Conservation (phyloP, 1,284 basidiomycete genomes). For the Ustilago esculenta region DNA sequence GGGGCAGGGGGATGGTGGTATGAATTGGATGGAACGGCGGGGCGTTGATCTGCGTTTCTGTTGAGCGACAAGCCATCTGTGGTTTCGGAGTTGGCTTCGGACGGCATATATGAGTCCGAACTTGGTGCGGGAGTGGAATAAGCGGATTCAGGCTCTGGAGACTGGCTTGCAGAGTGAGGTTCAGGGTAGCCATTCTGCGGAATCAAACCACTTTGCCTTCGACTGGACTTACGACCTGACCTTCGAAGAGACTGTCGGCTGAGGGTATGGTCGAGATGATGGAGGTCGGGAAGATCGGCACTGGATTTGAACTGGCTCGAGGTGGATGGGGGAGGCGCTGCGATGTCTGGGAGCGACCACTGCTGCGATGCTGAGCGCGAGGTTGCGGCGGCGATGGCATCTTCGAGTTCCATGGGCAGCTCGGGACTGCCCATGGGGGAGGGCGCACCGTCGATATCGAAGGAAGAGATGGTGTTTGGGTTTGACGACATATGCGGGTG, state of each 20-base stretch:
- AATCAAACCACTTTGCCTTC: constrained; percentile 42
- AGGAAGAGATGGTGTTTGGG: neutral
- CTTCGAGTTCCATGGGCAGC: constrained; percentile 29
- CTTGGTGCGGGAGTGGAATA: constrained; percentile 4
- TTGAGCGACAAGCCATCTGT: constrained; percentile 33
- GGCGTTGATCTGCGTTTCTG: neutral
- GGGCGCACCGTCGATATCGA: constrained; percentile 33
- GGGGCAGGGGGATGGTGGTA: neutral
- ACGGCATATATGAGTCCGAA: constrained; percentile 29
- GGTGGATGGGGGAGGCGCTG: neutral
- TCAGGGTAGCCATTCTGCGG: constrained; percentile 6
- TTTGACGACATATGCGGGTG: neutral
- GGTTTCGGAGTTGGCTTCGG: constrained; percentile 31
- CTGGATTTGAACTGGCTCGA: neutral
- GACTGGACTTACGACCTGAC: constrained; percentile 38
- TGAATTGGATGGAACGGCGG: neutral
- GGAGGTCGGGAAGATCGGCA: neutral
- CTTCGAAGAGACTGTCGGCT: constrained; percentile 10
- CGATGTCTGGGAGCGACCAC: constrained; percentile 2
- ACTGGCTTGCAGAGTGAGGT: neutral
- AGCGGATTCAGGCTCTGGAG: neutral
- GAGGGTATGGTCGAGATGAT: neutral
- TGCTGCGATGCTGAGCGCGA: constrained; percentile 1
- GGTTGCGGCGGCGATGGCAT: constrained; percentile 23
- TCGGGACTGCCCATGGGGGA: constrained; percentile 43